Evolutionary conservation across 2,329 filamentous ascomycete species (phyloP), one percentile per base, ranked within the genome.

Genomic region (Zymoseptoria tritici): DNA sequence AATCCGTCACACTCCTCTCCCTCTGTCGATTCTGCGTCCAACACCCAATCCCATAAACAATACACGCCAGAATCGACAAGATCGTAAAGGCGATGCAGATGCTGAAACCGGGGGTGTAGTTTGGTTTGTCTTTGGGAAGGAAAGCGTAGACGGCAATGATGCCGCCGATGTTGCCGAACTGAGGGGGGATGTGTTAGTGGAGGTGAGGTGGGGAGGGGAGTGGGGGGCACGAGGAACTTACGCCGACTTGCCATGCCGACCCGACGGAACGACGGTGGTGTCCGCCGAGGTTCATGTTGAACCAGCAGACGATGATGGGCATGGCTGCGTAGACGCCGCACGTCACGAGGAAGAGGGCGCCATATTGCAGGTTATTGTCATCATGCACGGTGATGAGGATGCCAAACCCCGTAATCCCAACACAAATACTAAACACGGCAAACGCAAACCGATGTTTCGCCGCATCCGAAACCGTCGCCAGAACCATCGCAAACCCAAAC

Each of bases 301-400:
- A 81, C 79, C 79, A 82, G 63, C 80, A 82, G 4, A 79, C 75
- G 36, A 73, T 67, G 52, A 96, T 86, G 0, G 93, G 91, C 88
- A 96, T 92, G n/a, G 91, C 90, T 0, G 85, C 86, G 75, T 95
- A 97, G 2, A 66, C 65, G 49, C 69, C 69, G 77, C 86, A 86
- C 1, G 89, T 87, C 55, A 95, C 84, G 31, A 97, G 78, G 78
- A 95, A 96, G 0, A 97, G 81, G 0, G 88, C 89, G 0, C 80
- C 88, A 68, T 96, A 97, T 72, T 94, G 83, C 6, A 90, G 75
- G 11, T 81, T 63, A 0, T 77, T 78, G 71, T 90, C 83, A 70
- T 88, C 75, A 72, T 93, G 88, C 4, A 93, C 83, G 9, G 79
- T 77, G 54, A 95, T 77, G 7, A 96, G 80, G 62, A 93, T 89